Evolutionary conservation across 208 protist genomes (phyloP).

Genomic region (Polymyxa betae): DNA sequence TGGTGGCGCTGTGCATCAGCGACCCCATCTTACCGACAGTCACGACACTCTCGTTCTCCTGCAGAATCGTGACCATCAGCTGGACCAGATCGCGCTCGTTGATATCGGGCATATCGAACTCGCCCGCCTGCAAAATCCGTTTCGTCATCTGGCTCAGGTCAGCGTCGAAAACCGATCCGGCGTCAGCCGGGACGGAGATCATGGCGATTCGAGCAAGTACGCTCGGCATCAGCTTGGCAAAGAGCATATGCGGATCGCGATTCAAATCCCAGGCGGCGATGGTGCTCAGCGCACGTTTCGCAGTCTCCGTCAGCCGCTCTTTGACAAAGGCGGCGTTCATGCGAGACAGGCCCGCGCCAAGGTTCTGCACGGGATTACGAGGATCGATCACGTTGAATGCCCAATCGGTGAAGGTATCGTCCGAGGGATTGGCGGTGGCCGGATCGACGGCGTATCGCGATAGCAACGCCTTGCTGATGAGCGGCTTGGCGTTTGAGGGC

Average conservation of each 20-base stretch:
- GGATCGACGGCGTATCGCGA: not conserved
- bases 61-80: constrained; percentile 9
- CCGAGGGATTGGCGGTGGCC: not conserved
- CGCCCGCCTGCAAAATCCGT: constrained; percentile 18
- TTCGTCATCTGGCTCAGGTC: not conserved
- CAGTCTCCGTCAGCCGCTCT: not conserved
- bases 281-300: not conserved
- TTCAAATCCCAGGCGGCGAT: not conserved
- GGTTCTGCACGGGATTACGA: not conserved
- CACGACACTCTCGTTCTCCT: constrained; percentile 45
- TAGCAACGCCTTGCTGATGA: constrained; percentile 10
- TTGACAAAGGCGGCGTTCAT: not conserved
- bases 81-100: constrained; percentile 42
- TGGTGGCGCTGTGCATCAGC: constrained; percentile 58
- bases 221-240: not conserved
- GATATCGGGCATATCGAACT: constrained; percentile 54
- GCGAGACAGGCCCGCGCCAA: not conserved
- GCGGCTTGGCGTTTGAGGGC: constrained; percentile 1
- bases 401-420: not conserved
- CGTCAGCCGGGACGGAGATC: not conserved
- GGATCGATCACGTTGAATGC: constrained; percentile 40
- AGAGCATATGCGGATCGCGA: not conserved
- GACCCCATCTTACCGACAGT: constrained; percentile 57
- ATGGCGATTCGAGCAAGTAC: not conserved
- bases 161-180: not conserved